These are phyloP conservation scores for Kazachstania bromeliacearum DNA, from an alignment of 805 yeast species.

Conservation along the genomic window DNA sequence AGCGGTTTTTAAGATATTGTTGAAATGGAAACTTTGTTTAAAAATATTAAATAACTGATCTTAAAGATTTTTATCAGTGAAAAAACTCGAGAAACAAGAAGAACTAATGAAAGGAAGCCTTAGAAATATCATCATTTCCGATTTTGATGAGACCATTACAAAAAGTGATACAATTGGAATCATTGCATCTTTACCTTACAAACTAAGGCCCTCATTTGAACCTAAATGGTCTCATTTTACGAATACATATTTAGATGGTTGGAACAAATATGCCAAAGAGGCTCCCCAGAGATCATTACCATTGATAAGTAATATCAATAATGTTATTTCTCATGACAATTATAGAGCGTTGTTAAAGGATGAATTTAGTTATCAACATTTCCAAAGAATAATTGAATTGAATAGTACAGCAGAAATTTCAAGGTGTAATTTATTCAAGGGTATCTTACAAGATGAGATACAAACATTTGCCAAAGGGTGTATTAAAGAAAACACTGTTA, in stretches of 20 bases:
- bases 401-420: slow-evolving; percentile 20
- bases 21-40: no score
- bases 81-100: no score
- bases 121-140: slow-evolving; percentile 18
- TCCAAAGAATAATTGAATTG: slow-evolving; percentile 15
- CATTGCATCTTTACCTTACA: slow-evolving; percentile 20
- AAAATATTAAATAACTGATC: no score
- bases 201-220: slow-evolving; percentile 7
- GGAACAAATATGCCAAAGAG: slow-evolving; percentile 3
- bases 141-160: slow-evolving; percentile 29
- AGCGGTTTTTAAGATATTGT: no score
- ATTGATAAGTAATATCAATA: slow-evolving; percentile 2
- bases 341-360: slow-evolving; percentile 8
- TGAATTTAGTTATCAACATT: slow-evolving; percentile 15
- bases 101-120: no score
- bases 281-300: slow-evolving; percentile 10
- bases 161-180: slow-evolving; percentile 20
- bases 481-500: slow-evolving; percentile 1
- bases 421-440: slow-evolving; percentile 11
- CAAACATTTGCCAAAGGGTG: slow-evolving; percentile 6
- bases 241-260: slow-evolving; percentile 16
- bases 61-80: no score
- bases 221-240: slow-evolving; percentile 24
- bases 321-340: slow-evolving; percentile 5
- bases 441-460: slow-evolving; percentile 12